A percentile compares a stretch with the other conserved stretches of the same genome.
Evolutionary conservation across 805 yeast species (phyloP).

Genomic region (Gaillardinia entomophila): DNA sequence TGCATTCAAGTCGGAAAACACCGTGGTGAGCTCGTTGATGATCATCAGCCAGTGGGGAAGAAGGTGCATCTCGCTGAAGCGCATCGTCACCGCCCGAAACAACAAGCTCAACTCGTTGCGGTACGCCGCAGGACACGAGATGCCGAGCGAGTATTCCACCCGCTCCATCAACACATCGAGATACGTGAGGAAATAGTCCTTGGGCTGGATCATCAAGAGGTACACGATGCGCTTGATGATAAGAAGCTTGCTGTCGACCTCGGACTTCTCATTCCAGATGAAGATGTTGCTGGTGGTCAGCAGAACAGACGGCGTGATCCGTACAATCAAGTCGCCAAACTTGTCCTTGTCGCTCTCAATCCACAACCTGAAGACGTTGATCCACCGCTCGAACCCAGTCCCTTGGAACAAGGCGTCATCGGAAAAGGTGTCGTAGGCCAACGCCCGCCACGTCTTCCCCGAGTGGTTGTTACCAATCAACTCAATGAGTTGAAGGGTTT

Average conservation of each 20-base stretch:
- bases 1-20: conserved; percentile 36
- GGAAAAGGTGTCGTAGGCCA: conserved; percentile 58
- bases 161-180: conserved; percentile 43
- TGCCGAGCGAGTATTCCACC: conserved; percentile 24
- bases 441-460: conserved; percentile 55
- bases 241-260: conserved; percentile 45
- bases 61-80: conserved; percentile 59
- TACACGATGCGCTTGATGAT: conserved; percentile 61
- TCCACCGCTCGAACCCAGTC: conserved; percentile 42
- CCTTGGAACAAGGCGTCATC: conserved; percentile 52
- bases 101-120: conserved; percentile 46
- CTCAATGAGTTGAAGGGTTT: conserved; percentile 42
- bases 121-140: conserved; percentile 25
- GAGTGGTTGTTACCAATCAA: conserved; percentile 27
- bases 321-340: conserved; percentile 43
- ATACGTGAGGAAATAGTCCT: conserved; percentile 48
- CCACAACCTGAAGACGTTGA: conserved; percentile 56
- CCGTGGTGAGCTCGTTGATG: conserved; percentile 51
- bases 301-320: conserved; percentile 28
- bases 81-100: conserved; percentile 59
- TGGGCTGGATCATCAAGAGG: conserved; percentile 55
- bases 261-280: conserved; percentile 65
- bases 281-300: conserved; percentile 56
- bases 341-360: conserved; percentile 56
- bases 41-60: conserved; percentile 66